Percentiles rank a stretch among this genome's conserved stretches.
Evolutionary conservation across 371 early-diverging fungal species (phyloP).

Genomic region (Apophysomyces ossiformis): DNA sequence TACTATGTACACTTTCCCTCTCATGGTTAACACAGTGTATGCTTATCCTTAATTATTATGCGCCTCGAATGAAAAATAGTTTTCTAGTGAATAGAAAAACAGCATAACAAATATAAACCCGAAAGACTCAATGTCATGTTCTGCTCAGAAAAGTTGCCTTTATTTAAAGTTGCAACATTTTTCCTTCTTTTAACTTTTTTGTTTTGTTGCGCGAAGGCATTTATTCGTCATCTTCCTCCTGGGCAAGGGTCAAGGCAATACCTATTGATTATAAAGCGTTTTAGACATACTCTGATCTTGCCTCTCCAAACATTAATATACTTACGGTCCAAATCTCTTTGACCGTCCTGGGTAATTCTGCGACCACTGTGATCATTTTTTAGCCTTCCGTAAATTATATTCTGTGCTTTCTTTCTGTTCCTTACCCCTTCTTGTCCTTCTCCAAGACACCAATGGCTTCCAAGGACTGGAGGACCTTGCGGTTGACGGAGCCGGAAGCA

Average conservation of each 20-base stretch:
- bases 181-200: constrained; percentile 5
- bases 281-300: neutral
- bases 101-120: neutral
- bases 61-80: too few relatives aligned
- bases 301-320: neutral
- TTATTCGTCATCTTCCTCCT: constrained; percentile 24
- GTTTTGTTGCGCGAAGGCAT: constrained; percentile 4
- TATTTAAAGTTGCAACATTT: constrained; percentile 3
- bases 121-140: neutral
- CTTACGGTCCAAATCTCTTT: constrained; percentile 75
- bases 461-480: constrained; percentile 96
- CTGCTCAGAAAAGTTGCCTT: constrained; percentile 2
- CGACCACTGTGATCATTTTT: constrained; percentile 63
- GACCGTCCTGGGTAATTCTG: constrained; percentile 76
- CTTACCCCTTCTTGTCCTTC: constrained; percentile 86
- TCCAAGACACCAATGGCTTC: constrained; percentile 97
- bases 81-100: neutral
- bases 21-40: too few relatives aligned
- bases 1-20: too few relatives aligned
- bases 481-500: constrained; percentile 90
- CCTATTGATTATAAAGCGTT: neutral
- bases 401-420: neutral
- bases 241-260: constrained; percentile 62
- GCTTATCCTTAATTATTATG: too few relatives aligned
- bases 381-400: neutral